Base-by-base conservation (phyloP, 495 filamentous ascomycete genomes). In the Xylaria venustula region DNA sequence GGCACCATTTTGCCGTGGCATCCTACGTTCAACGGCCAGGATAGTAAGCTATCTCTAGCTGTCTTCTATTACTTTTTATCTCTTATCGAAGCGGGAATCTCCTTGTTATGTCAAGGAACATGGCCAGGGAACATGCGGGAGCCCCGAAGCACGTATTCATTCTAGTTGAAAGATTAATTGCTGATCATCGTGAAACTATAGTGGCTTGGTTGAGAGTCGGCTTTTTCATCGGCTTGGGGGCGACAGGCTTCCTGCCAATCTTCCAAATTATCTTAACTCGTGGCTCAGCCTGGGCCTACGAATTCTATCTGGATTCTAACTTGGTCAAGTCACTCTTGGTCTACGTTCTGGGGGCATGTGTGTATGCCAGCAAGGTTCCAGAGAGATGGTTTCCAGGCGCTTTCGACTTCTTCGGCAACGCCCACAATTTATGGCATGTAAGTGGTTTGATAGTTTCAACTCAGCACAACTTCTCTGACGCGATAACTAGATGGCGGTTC, bases 401-500 rank as follows among this genome's bases (percentile, higher is more conserved):
- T 66, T 97, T 98, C 64, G 94, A 99, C 73, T 99, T 96, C 73
- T 78, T 94, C 30, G 95, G 95, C 25, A 91, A 90, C 50, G 92
- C 88, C 71, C 94, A 99, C 75, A 99, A 99, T 74, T 85, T 98
- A 23, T 99, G 95, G 94, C 94, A 99, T 74, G 73, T 96, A 41
- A 69, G 69, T 69, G 52, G 41, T 53, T 2, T 22, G 9, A 23
- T 32, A 15, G 36, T 49, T 44, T 20, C 25, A 36, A 49, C 50
- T 3, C 25, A 34, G 34, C 14, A 37, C 15, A 40, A 28, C 9
- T 44, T 25, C 12, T 40, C 68, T 71, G 51, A 71, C 51, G 11
- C 26, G 19, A 19, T 17, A 20, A 48, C 45, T 23, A 71, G 67
- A 40, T 69, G 54, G 95, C 95, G 20, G 94, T 99, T 23, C 75